Evolutionary conservation across 129 eudicot genomes (phyloP), one percentile per base, ranked within the genome.

Genomic region (Flaveria bidentis): DNA sequence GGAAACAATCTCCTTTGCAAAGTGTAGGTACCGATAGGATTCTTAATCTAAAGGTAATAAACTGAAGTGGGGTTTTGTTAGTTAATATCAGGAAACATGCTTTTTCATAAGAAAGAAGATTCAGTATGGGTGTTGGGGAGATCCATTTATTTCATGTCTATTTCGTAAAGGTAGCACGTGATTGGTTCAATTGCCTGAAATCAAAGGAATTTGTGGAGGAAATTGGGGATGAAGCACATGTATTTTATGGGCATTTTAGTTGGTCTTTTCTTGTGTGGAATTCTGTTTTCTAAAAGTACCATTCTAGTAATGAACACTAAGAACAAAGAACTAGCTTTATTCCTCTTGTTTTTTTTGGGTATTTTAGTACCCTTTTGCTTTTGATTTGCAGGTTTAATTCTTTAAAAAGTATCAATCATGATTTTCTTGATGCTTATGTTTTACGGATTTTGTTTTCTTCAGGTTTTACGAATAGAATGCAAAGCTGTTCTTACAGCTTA

Each of bases 121-220:
- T 71, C 49, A 53, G 64, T 67, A 73, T 80, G 69, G 69, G 69
- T 73, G 73, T 9, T 72, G 76, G 74, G 56, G 26, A 64, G 25
- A 64, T 49, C 44, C 67, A 77, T 36, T 26, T 33, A 17, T 73
- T 80, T 78, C 79, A 80, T 80, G 84, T 80, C 47, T 16, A 73
- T 62, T 73, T 73, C 75, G 74, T 42, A 73, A 80, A 73, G 26
- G 75, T 80, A 55, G 84, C 84, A 80, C 63, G 28, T 73, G 84
- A 80, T 55, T 28, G 69, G 79, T 80, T 73, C 79, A 23, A 55
- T 80, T 73, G 69, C 79, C 75, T 67, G 82, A 58, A n/a, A 12
- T 69, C 25, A 57, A 57, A 78, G 52, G 47, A 65, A 73, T 26
- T 28, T 73, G 5, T 65, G 79, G 73, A 80, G 73, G 83, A 80